Evolutionary conservation across 306 rosid genomes (phyloP), one percentile per base, ranked within the genome.

Genomic region (Mimosa pudica): DNA sequence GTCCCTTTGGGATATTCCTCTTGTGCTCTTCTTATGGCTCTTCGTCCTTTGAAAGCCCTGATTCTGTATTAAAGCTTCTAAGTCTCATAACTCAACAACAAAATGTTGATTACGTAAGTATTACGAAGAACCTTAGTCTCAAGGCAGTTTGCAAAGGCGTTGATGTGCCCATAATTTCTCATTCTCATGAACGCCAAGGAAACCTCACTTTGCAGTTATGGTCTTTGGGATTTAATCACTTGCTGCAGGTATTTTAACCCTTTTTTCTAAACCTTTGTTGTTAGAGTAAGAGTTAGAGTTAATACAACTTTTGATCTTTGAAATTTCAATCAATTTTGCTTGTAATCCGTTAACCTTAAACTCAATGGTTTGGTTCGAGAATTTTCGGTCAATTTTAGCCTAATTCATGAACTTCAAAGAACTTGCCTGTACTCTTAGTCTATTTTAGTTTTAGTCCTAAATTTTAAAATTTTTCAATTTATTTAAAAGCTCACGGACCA

Each of bases 191-290:
- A 13, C 79, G 85, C 1, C 33, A 10, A 24, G 89, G 80, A 13
- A 32, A 89, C 81, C 73, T 87, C 69, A n/a, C 16, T 4, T 79
- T 73, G 78, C 89, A 87, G 77, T 71, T 89, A 60, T 30, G 10
- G 12, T 84, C 89, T 14, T 75, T 85, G 51, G 93, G 86, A 70
- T 67, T 86, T 78, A 4, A 17, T 7, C 35, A 20, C 3, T 4
- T 60, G 12, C 65, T 38, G 7, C 84, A 79, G 90, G 94, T 91
- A 80, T n/a, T 30, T 76, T 18, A 81, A 30, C 74, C 30, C 45
- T 42, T 17, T 20, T 48, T 57, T 5, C 0, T 54, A 54, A 6
- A 16, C 61, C 61, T 17, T 54, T 24, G 30, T 1, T 0, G 30
- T 24, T 24, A 24, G 30, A 24, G 30, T 24, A 0, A 24, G 42